Base-by-base conservation (phyloP, 176 grass and related monocot genomes). In the Dendrocalamus sinicus region DNA sequence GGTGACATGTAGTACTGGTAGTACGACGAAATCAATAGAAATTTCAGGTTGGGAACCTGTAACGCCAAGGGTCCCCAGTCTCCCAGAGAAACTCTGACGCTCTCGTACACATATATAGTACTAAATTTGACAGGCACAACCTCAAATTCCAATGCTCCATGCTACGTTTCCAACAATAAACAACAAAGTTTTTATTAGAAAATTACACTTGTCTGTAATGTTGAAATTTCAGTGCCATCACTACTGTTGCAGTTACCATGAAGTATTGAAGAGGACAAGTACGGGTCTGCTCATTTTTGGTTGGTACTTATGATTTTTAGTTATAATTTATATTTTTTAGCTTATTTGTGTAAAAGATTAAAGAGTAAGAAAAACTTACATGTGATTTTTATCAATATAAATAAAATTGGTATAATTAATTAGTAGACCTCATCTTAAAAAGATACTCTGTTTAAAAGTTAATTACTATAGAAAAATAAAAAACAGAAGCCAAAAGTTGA, bases 71-170 rank as follows among this genome's bases (percentile, higher is more conserved):
- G 58, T 73, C 62, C 71, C 62, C 37, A 39, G 37, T 39, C 37
- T 39, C 37, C 37, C 63, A 40, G 1, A 7, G 23, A 77, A 68
- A 70, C 52, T 16, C 3, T 45, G 58, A 24, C 35, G 20, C 50
- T 68, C 39, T 46, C 72, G 12, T 20, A 45, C 40, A 57, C 40
- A 57, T 44, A 51, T 43, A 48, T 28, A 4, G 44, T 52, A 22
- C 32, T 60, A 39, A 81, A 87, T 75, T 76, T 68, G 19, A 32
- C 61, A 58, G 58, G 12, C 32, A 58, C 50, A 75, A 6, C 50
- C 61, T n/a, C 78, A 24, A 68, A 69, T 23, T 69, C 48, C 7
- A 9, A 57, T 81, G 37, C 47, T 61, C 24, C 52, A 16, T 37
- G 39, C 17, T 50, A 78, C 26, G 9, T 78, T 74, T 15, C 47